Conservation (phyloP, 1,284 basidiomycete species). For the Ceratobasidium sp. region DNA sequence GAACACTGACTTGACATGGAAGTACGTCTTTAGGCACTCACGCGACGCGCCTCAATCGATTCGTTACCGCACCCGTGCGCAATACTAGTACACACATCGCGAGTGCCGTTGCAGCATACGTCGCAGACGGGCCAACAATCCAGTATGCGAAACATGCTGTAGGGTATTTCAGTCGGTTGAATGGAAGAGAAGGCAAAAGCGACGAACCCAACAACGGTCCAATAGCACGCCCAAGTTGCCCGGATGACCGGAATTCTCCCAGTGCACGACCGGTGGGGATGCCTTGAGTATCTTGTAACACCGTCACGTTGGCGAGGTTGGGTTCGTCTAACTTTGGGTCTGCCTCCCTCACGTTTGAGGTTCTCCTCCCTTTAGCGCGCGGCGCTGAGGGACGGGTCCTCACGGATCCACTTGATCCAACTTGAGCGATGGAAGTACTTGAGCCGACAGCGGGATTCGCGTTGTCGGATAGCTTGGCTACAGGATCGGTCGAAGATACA, state of each 20-base stretch:
- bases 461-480: neutral
- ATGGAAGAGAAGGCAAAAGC: constrained; percentile 7
- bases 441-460: constrained; percentile 53
- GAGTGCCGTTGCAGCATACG: constrained; percentile 73
- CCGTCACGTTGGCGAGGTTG: neutral
- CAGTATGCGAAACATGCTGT: constrained; percentile 86
- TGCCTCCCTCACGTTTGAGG: neutral
- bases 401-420: constrained; percentile 50
- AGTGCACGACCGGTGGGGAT: constrained; percentile 82
- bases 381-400: constrained; percentile 38
- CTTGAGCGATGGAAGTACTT: constrained; percentile 65
- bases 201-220: constrained; percentile 82
- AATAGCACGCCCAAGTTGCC: constrained; percentile 88
- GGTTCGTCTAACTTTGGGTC: neutral
- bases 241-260: constrained; percentile 85
- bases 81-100: constrained; percentile 62
- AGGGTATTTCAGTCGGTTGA: constrained; percentile 25
- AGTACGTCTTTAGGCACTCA: neutral
- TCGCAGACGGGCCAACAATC: constrained; percentile 82
- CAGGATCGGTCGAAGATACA: neutral
- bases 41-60: constrained; percentile 7
- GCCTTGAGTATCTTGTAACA: constrained; percentile 47
- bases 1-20: neutral
- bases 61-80: constrained; percentile 21
- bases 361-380: constrained; percentile 34